phyloP scores from a whole-genome alignment of 352 stramenopile genomes.

The Phytophthora rubi region DNA sequence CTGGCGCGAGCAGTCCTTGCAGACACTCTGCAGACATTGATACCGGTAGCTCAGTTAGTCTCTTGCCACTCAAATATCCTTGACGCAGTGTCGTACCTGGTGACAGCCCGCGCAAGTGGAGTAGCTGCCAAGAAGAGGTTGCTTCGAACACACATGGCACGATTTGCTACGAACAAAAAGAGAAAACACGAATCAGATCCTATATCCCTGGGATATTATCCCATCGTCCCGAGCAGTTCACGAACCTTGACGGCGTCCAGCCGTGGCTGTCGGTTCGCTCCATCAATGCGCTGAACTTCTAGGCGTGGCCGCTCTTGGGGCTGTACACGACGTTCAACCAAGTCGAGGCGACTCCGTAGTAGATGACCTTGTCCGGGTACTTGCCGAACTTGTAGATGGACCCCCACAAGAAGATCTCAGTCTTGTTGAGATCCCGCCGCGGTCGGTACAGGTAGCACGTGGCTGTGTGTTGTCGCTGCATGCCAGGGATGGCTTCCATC shows the following conservation, averaged over 20 bases:
- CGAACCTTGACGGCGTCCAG: slow-evolving; percentile 31
- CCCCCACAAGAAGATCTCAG: slow-evolving; percentile 44
- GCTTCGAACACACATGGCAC: slow-evolving; percentile 45
- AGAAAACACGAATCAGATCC: not conserved
- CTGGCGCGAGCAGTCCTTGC: slow-evolving; percentile 40
- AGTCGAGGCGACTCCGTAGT: slow-evolving; percentile 39
- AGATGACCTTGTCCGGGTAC: slow-evolving; percentile 37
- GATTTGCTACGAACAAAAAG: slow-evolving; percentile 23
- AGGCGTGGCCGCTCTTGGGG: slow-evolving; percentile 37
- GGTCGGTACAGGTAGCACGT: slow-evolving; percentile 41
- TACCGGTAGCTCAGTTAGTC: not conserved
- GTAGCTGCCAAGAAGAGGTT: slow-evolving; percentile 27
- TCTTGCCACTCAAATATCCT: not conserved
- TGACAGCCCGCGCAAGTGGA: slow-evolving; percentile 39
- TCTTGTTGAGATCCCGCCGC: slow-evolving; percentile 33
- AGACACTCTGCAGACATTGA: slow-evolving; percentile 34
- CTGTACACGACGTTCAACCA: slow-evolving; percentile 44
- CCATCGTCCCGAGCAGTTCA: slow-evolving; percentile 10
- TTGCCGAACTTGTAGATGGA: slow-evolving; percentile 41
- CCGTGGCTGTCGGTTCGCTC: slow-evolving; percentile 25
- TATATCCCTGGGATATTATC: not conserved
- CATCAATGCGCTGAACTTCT: slow-evolving; percentile 41
- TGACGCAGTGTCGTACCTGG: slow-evolving; percentile 3
- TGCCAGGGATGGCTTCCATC: slow-evolving; percentile 26
- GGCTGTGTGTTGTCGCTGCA: slow-evolving; percentile 36